These are phyloP conservation scores for Talaromyces wortmannii DNA, from an alignment of 495 filamentous ascomycete species.

Conservation along the genomic window DNA sequence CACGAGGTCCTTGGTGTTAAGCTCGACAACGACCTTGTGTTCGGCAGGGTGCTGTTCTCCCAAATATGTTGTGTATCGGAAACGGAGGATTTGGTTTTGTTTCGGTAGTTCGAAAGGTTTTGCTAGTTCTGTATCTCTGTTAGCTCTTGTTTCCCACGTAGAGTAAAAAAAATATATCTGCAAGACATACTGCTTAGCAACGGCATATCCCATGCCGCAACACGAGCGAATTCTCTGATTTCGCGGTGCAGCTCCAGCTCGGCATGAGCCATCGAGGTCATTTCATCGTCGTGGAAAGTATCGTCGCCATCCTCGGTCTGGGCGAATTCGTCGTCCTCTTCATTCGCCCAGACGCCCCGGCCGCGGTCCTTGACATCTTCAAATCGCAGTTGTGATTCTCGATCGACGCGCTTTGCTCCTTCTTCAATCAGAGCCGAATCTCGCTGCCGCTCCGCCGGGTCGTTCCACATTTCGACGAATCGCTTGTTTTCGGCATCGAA, in stretches of 20 bases:
- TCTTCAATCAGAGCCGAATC: slow-evolving; percentile 26
- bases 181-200: slow-evolving; percentile 66
- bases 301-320: slow-evolving; percentile 54
- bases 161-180: neutral
- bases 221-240: slow-evolving; percentile 76
- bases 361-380: slow-evolving; percentile 20
- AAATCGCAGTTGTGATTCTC: slow-evolving; percentile 23
- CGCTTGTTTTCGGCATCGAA: slow-evolving; percentile 34
- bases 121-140: slow-evolving; percentile 56
- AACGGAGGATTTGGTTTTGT: slow-evolving; percentile 63
- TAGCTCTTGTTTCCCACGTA: slow-evolving; percentile 10
- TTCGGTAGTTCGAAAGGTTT: slow-evolving; percentile 71
- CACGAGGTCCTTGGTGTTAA: slow-evolving; percentile 61
- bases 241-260: slow-evolving; percentile 89
- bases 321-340: slow-evolving; percentile 43
- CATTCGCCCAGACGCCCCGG: slow-evolving; percentile 46
- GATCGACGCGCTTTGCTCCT: slow-evolving; percentile 23
- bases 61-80: slow-evolving; percentile 96
- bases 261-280: slow-evolving; percentile 70
- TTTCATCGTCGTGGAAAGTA: slow-evolving; percentile 69
- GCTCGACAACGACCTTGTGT: slow-evolving; percentile 89
- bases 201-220: slow-evolving; percentile 95
- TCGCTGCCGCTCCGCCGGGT: slow-evolving; percentile 20
- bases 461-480: slow-evolving; percentile 33
- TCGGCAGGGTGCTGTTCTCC: slow-evolving; percentile 89